phyloP scores from a whole-genome alignment of 306 rosid genomes.

The Casuarina glauca region DNA sequence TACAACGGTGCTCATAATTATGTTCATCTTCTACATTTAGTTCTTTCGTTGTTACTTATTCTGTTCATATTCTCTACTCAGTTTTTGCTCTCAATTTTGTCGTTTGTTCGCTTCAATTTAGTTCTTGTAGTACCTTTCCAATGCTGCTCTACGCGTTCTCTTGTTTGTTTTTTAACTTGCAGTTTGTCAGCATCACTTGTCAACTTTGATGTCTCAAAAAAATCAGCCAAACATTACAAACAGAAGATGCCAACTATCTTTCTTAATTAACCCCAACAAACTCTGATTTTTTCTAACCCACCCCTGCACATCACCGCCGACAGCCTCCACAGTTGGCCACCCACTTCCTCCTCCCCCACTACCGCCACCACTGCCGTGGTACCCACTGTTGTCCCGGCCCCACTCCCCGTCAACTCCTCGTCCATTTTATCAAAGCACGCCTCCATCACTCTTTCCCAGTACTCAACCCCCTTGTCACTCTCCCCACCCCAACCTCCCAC shows the following conservation, averaged over 20 bases:
- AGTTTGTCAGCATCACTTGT: too few species aligned
- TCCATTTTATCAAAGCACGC: conserved; percentile 77
- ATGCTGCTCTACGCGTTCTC: too few species aligned
- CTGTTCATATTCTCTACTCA: too few species aligned
- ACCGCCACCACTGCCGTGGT: conserved; percentile 68
- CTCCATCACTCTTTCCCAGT: conserved; percentile 77
- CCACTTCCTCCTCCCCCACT: conserved; percentile 40
- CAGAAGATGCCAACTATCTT: too few species aligned
- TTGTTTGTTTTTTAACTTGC: too few species aligned
- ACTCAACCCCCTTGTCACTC: conserved; percentile 7
- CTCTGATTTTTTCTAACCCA: conserved; percentile 32
- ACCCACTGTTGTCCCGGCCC: conserved; percentile 58
- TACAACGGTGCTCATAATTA: too few species aligned
- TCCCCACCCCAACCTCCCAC: background rate
- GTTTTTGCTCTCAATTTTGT: too few species aligned
- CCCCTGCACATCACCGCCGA: conserved; percentile 80
- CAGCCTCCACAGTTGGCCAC: conserved; percentile 87
- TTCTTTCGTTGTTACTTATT: too few species aligned
- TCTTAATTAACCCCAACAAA: too few species aligned
- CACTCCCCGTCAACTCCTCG: conserved; percentile 47
- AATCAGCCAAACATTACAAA: conserved; percentile 9
- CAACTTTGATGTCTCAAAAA: background rate
- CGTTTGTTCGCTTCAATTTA: too few species aligned
- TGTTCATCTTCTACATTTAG: too few species aligned
- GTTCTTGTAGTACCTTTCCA: too few species aligned